These are phyloP conservation scores for Trametes elegans DNA, from an alignment of 768 basidiomycete species.

Conservation along the genomic window DNA sequence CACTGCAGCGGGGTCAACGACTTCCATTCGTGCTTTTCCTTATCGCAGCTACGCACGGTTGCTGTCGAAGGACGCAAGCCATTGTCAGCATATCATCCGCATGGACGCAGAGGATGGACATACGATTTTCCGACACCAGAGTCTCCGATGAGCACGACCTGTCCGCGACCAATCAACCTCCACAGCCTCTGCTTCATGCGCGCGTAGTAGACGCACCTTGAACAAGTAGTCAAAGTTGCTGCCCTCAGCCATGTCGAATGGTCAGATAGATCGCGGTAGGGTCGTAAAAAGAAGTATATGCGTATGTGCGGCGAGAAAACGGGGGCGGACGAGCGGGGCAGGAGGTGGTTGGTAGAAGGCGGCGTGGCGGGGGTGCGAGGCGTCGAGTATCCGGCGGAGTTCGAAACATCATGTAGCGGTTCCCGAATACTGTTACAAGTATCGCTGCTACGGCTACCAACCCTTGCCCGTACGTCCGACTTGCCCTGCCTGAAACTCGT, in stretches of 20 bases:
- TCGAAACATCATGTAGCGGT: constrained; percentile 22
- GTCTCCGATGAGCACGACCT: constrained; percentile 99
- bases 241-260: constrained; percentile 72
- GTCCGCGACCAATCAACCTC: constrained; percentile 11
- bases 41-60: constrained; percentile 51
- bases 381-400: constrained; percentile 28
- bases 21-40: background rate
- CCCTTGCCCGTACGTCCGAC: background rate
- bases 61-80: constrained; percentile 33
- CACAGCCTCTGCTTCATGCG: background rate
- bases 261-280: constrained; percentile 19
- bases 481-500: background rate
- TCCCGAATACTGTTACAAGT: background rate
- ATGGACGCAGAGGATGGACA: constrained; percentile 38
- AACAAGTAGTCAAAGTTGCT: constrained; percentile 99
- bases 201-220: constrained; percentile 82
- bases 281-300: constrained; percentile 22
- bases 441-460: background rate
- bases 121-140: constrained; percentile 99
- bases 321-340: background rate
- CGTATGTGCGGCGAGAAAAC: constrained; percentile 11
- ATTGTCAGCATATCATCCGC: background rate
- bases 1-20: constrained; percentile 48
- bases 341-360: constrained; percentile 15
- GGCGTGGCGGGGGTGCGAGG: constrained; percentile 15